Base-by-base conservation (phyloP, 768 basidiomycete species). In the Kwoniella dendrophila region DNA sequence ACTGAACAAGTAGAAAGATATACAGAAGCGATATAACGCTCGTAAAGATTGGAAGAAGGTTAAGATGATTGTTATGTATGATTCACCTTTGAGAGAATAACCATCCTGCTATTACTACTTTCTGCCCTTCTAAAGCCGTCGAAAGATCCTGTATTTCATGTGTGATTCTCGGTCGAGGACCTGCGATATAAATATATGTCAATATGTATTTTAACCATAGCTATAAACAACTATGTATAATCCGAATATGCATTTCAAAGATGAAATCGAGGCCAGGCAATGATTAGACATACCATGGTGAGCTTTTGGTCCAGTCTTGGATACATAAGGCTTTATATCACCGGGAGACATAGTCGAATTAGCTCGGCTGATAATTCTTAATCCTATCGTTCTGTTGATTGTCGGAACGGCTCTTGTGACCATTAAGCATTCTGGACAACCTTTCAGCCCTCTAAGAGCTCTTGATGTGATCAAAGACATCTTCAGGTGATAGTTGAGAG, bases 51-150 rank as follows among this genome's bases (percentile, higher is more conserved):
- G n/a, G n/a, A n/a, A n/a, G n/a, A n/a, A n/a, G n/a, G n/a, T n/a
- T n/a, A n/a, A n/a, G n/a, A n/a, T n/a, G n/a, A 29, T 40, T 5
- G 2, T 18, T 5, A 22, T n/a, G 32, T 43, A 29, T 22, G 26
- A 45, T 84, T 80, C 80, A 92, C 90, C 92, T 85, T 80, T 87
- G 88, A 58, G 87, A 85, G 68, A 89, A 86, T 60, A 95, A 81
- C 87, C 88, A 90, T 33, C 93, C 93, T 24, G 88, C 83, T 34
- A 97, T 82, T 61, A 88, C 83, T 63, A 93, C 90, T 62, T 73
- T 73, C 18, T 79, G 67, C 66, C 86, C 89, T 53, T 81, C 84
- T 73, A 86, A 81, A 26, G 75, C 70, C 33, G 82, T 70, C 61
- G 83, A 80, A 59, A 92, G 82, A 7, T 85, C 80, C 32, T 83